Percentiles rank a stretch among this genome's conserved stretches.
Conservation (phyloP, 306 rosid genomes). For the Begonia peltatifolia region DNA sequence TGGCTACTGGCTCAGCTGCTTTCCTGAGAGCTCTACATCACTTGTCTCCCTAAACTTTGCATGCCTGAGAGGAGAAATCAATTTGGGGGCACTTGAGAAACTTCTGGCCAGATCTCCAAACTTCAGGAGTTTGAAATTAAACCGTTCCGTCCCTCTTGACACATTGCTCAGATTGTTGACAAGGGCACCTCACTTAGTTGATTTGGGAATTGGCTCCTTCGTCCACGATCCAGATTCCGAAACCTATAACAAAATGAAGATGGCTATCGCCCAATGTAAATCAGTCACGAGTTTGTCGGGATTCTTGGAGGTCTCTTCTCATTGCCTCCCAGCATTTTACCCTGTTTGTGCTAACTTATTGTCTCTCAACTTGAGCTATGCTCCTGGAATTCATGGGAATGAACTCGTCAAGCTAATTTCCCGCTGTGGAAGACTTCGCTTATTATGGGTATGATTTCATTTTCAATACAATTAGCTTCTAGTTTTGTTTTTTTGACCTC, state of each 20-base stretch:
- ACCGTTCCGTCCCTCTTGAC: conserved; percentile 56
- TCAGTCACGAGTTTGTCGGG: conserved; percentile 78
- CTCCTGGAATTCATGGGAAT: conserved; percentile 52
- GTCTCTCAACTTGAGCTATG: conserved; percentile 77
- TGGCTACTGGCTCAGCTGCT: conserved; percentile 89
- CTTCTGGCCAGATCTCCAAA: conserved; percentile 81
- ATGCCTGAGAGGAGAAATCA: conserved; percentile 81
- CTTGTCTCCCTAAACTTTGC: conserved; percentile 80
- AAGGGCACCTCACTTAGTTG: conserved; percentile 62
- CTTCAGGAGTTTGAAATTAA: conserved; percentile 62
- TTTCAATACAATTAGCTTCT: background rate
- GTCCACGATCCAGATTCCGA: conserved; percentile 37
- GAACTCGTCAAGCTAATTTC: conserved; percentile 42
- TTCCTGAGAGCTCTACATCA: conserved; percentile 71
- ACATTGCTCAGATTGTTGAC: conserved; percentile 39
- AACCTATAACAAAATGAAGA: conserved; percentile 25
- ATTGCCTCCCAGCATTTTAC: conserved; percentile 47
- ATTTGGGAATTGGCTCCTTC: conserved; percentile 71
- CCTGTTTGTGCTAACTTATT: conserved; percentile 54
- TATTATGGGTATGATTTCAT: conserved; percentile 55
- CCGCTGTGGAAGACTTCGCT: conserved; percentile 54
- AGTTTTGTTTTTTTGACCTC: background rate
- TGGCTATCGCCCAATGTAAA: conserved; percentile 36
- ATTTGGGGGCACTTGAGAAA: conserved; percentile 59
- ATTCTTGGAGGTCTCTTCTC: conserved; percentile 62